phyloP scores from a whole-genome alignment of 2,329 filamentous ascomycete species.

The Fusarium sp. region DNA sequence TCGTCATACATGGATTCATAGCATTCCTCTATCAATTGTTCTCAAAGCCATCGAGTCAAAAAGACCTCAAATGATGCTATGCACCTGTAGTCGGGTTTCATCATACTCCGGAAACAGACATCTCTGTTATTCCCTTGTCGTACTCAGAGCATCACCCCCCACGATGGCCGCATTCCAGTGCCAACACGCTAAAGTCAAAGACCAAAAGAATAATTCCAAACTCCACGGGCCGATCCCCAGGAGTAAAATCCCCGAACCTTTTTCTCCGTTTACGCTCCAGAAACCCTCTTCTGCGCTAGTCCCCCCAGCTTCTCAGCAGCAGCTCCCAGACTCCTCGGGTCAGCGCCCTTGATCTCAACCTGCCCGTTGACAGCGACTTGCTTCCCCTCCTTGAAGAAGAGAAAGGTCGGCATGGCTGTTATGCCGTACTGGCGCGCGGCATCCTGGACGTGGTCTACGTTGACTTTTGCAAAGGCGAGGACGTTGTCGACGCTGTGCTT shows the following conservation, averaged over 20 bases:
- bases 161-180: neutral
- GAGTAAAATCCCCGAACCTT: neutral
- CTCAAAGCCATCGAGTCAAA: neutral
- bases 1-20: neutral
- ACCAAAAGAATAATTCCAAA: neutral
- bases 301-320: constrained; percentile 50
- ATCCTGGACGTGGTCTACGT: constrained; percentile 83
- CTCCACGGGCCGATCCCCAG: neutral
- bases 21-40: neutral
- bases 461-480: constrained; percentile 84
- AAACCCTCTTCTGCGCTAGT: constrained; percentile 45
- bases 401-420: constrained; percentile 92
- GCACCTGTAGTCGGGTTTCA: neutral
- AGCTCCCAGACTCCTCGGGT: constrained; percentile 42
- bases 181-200: neutral
- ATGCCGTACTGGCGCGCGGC: constrained; percentile 79
- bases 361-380: constrained; percentile 43
- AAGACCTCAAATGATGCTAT: neutral
- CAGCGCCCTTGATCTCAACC: constrained; percentile 47
- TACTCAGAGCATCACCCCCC: neutral
- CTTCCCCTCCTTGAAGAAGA: constrained; percentile 76
- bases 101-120: neutral
- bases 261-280: neutral
- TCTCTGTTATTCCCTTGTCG: neutral
- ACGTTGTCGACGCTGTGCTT: constrained; percentile 53